Evolutionary conservation across 176 grass and related monocot genomes (phyloP).

Genomic region (Puya raimondii): DNA sequence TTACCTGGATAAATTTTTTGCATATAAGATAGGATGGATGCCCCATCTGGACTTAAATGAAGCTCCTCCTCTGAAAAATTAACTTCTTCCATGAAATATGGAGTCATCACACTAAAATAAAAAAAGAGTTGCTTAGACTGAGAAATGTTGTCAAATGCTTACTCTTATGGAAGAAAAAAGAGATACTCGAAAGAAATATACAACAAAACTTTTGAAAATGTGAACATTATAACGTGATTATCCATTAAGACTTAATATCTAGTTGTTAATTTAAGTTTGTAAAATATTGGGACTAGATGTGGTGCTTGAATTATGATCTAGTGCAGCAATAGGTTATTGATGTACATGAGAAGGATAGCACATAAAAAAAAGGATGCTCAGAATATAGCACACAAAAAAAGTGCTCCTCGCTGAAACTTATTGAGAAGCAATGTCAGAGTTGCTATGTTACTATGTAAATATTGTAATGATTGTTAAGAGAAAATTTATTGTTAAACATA

Average conservation of each 20-base stretch:
- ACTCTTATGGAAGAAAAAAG: background rate
- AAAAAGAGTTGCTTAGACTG: background rate
- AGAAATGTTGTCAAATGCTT: background rate
- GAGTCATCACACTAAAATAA: constrained; percentile 58
- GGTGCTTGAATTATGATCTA: background rate
- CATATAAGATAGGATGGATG: constrained; percentile 87
- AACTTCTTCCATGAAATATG: constrained; percentile 90
- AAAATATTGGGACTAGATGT: too few species aligned
- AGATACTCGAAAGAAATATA: background rate
- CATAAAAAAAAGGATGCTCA: too few species aligned
- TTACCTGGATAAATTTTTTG: constrained; percentile 95
- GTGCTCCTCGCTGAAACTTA: background rate
- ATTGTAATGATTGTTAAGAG: too few species aligned
- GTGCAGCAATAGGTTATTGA: background rate
- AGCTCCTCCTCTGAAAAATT: constrained; percentile 86
- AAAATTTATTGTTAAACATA: too few species aligned
- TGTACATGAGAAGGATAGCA: too few species aligned
- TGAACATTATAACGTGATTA: too few species aligned
- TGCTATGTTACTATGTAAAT: background rate
- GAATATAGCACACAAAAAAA: background rate
- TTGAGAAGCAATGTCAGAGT: background rate
- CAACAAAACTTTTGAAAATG: too few species aligned
- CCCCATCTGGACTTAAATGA: constrained; percentile 69
- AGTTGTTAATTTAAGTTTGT: too few species aligned
- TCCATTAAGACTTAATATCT: too few species aligned